Evolutionary conservation across 2,329 filamentous ascomycete genomes (phyloP), one percentile per base, ranked within the genome.

Genomic region (Immersiporthe knoxdaviesiana): DNA sequence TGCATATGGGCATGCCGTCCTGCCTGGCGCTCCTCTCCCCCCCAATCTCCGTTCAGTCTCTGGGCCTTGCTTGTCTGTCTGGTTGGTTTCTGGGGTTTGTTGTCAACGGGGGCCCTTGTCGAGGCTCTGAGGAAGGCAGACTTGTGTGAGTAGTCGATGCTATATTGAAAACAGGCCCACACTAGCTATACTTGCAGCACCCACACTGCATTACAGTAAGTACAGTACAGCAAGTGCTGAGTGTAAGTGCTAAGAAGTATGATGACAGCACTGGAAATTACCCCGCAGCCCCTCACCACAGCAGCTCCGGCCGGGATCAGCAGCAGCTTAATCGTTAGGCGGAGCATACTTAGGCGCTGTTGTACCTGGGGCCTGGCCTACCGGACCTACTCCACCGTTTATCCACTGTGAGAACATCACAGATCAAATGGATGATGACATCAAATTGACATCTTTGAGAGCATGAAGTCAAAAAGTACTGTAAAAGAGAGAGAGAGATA

Each of bases 391-490:
- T n/a, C 44, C 44, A 47, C 44, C 44, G 21, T 47, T 41, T 47
- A 27, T 30, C 52, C 52, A 54, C 24, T 54, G 11, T 16, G n/a
- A 27, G n/a, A 54, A 10, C 30, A 59, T 37, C 16, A 24, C 56
- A 37, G 56, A 35, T 39, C 10, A 6, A 47, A 18, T 41, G n/a
- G n/a, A n/a, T 39, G 10, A 11, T 66, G 63, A 44, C 59, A 41
- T 61, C 58, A 61, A 61, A 18, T 2, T 14, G 16, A 37, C 35
- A 39, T 39, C 35, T 37, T 41, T 11, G n/a, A n/a, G n/a, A 24
- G 1, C 32, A 65, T 65, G 50, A 58, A 24, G 54, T 65, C 63
- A 47, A 58, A 21, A 18, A 16, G n/a, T n/a, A n/a, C n/a, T n/a
- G n/a, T n/a, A n/a, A n/a, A n/a, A n/a, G n/a, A n/a, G n/a, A n/a